phyloP scores from a whole-genome alignment of 2,329 filamentous ascomycete genomes.

The Penicillium olsonii region DNA sequence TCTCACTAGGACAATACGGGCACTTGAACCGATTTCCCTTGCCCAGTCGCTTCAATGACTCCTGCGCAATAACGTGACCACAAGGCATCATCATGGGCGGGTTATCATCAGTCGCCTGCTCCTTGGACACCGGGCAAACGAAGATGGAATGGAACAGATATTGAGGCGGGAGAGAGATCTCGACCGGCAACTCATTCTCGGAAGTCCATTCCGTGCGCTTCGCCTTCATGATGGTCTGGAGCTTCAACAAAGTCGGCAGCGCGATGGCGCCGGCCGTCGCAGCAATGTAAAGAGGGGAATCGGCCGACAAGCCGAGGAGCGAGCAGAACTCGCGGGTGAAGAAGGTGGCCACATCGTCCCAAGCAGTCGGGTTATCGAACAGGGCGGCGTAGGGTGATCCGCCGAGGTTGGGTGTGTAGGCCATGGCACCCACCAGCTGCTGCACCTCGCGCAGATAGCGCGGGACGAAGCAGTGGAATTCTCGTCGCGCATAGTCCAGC shows the following conservation, averaged over 20 bases:
- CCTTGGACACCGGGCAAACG: constrained; percentile 95
- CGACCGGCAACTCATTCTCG: constrained; percentile 81
- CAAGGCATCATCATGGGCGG: constrained; percentile 97
- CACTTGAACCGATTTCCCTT: constrained; percentile 88
- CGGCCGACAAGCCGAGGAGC: constrained; percentile 81
- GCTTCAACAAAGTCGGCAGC: constrained; percentile 83
- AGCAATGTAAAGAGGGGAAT: constrained; percentile 90
- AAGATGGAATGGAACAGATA: constrained; percentile 92
- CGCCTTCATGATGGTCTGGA: constrained; percentile 81
- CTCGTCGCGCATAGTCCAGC: constrained; percentile 70
- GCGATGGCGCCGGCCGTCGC: constrained; percentile 91
- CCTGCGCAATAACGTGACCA: constrained; percentile 87
- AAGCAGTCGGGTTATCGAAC: constrained; percentile 74
- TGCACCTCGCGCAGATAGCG: constrained; percentile 79
- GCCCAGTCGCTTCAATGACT: constrained; percentile 75
- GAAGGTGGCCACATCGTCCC: constrained; percentile 79
- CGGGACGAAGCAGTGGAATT: constrained; percentile 73
- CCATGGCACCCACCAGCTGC: constrained; percentile 77
- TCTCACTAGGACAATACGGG: constrained; percentile 90
- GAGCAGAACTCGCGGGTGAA: constrained; percentile 96
- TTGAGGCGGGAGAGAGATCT: constrained; percentile 64
- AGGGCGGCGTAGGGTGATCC: constrained; percentile 76
- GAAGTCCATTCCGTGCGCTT: constrained; percentile 96
- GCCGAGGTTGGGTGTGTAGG: constrained; percentile 72
- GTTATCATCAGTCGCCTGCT: constrained; percentile 89